Evolutionary conservation across 495 filamentous ascomycete genomes (phyloP).

Genomic region (Hypomontagnella submonticulosa): DNA sequence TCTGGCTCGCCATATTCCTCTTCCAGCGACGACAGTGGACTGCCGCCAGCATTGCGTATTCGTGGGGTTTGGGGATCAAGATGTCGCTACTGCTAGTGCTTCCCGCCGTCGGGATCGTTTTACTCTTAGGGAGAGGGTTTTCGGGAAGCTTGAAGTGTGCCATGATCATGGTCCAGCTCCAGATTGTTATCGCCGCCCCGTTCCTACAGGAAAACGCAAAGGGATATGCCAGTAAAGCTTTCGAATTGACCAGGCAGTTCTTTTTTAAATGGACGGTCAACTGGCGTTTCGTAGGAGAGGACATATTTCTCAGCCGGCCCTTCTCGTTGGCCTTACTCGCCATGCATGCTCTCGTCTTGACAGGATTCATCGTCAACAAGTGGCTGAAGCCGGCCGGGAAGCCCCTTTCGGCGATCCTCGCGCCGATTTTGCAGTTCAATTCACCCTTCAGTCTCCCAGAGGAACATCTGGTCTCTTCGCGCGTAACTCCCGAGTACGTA

Average conservation of each 20-base stretch:
- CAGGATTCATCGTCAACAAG: slow-evolving; percentile 64
- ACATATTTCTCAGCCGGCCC: slow-evolving; percentile 76
- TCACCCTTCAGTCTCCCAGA: slow-evolving; percentile 64
- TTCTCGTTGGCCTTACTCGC: slow-evolving; percentile 77
- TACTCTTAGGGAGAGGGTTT: slow-evolving; percentile 76
- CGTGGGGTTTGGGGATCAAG: slow-evolving; percentile 84
- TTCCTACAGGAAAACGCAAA: slow-evolving; percentile 74
- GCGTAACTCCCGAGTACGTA: slow-evolving; percentile 78
- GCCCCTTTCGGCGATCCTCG: slow-evolving; percentile 57
- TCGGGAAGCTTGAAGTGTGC: slow-evolving; percentile 71
- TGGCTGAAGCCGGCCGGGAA: slow-evolving; percentile 62
- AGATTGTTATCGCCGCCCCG: slow-evolving; percentile 79
- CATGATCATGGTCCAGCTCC: slow-evolving; percentile 75
- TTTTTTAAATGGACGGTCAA: slow-evolving; percentile 99
- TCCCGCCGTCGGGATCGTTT: slow-evolving; percentile 78
- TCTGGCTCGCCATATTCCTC: slow-evolving; percentile 82
- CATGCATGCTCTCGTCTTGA: slow-evolving; percentile 73
- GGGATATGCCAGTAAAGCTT: slow-evolving; percentile 82
- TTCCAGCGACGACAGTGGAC: slow-evolving; percentile 79
- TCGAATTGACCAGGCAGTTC: slow-evolving; percentile 89
- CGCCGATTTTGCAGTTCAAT: slow-evolving; percentile 63
- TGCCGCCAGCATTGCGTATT: slow-evolving; percentile 76
- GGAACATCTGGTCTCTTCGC: slow-evolving; percentile 63
- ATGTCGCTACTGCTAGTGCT: slow-evolving; percentile 88
- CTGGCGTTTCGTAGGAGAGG: slow-evolving; percentile 91